Percentiles rank a stretch among this genome's conserved stretches.
Evolutionary conservation across 345 rosid genomes (phyloP).

Genomic region (Arabidopsis arenosa): DNA sequence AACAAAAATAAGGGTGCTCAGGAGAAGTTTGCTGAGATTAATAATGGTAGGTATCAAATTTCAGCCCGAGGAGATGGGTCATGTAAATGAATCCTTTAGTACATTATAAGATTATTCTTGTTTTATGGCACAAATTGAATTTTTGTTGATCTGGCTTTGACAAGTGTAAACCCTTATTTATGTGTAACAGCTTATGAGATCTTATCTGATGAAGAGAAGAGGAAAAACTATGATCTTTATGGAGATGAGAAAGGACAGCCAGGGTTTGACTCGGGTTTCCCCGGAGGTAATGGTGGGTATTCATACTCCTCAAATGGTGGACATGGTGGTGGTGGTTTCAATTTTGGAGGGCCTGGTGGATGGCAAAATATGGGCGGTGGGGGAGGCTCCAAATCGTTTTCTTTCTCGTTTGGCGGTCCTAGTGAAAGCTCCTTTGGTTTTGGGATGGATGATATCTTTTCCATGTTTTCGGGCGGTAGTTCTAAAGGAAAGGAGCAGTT

Average conservation of each 20-base stretch:
- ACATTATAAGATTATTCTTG: background rate
- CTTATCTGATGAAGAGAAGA: slow-evolving; percentile 85
- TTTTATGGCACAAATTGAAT: background rate
- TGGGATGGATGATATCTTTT: slow-evolving; percentile 68
- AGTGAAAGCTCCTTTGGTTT: slow-evolving; percentile 61
- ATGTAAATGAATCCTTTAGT: background rate
- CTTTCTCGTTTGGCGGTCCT: slow-evolving; percentile 78
- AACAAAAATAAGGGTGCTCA: slow-evolving; percentile 85
- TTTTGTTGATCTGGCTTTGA: slow-evolving; percentile 12
- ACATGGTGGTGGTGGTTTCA: slow-evolving; percentile 65
- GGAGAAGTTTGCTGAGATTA: slow-evolving; percentile 87
- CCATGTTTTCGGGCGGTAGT: slow-evolving; percentile 62
- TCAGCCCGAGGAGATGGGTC: slow-evolving; percentile 5
- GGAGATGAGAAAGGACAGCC: slow-evolving; percentile 90
- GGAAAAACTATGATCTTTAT: slow-evolving; percentile 83
- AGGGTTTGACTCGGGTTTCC: slow-evolving; percentile 73
- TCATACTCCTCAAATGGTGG: slow-evolving; percentile 64
- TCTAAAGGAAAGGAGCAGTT: slow-evolving; percentile 47
- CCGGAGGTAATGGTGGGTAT: slow-evolving; percentile 66
- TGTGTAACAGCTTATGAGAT: slow-evolving; percentile 84
- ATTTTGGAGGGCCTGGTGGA: slow-evolving; percentile 65
- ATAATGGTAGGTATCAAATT: slow-evolving; percentile 62
- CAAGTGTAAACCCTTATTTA: slow-evolving; percentile 17
- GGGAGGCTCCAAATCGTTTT: slow-evolving; percentile 66
- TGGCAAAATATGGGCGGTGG: slow-evolving; percentile 79